Evolutionary conservation across 2,329 filamentous ascomycete species (phyloP), one percentile per base, ranked within the genome.

Genomic region (Hypoxylon sp.): DNA sequence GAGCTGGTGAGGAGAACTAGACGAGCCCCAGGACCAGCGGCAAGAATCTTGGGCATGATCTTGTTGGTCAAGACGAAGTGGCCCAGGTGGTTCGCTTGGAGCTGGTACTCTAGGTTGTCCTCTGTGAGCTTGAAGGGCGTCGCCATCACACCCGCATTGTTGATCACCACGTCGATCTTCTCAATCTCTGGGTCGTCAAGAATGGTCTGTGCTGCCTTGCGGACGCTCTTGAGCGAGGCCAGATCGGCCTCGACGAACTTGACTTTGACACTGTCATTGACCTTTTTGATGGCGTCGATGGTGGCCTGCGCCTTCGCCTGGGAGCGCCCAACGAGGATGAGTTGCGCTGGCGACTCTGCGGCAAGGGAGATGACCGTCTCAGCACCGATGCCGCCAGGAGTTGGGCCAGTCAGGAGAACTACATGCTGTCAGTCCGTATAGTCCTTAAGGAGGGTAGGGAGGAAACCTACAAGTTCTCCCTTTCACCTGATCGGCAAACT

Each of bases 71-170:
- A 66, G 31, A 75, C 55, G 61, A 79, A 81, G 65, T 80, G 78
- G 37, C 78, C 78, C 1, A 80, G 71, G 65, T 80, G 76, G 58
- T 77, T 79, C 24, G 75, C 70, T n/a, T 76, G 78, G 46, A 79
- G 70, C 56, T 81, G 77, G 21, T 70, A 72, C 53, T 82, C 78
- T 56, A 78, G 61, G 1, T 75, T 74, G 50, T 81, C 78, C n/a
- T 70, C 66, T 6, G 74, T 79, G n/a, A 69, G 61, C 57, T 72
- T 51, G 62, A 80, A 75, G 3, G 81, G 77, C 17, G 69, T 71
- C 0, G 78, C 80, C 80, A 85, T 83, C 37, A 84, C 77, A 0
- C 82, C 84, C 0, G 83, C 83, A 64, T 76, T 77, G 64, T 76
- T 75, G 67, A 76, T 72, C 17, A 72, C 44, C 4, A 74, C 74